Evolutionary conservation across 2,329 filamentous ascomycete species (phyloP).

Genomic region (Chaetoscypha palmicola): DNA sequence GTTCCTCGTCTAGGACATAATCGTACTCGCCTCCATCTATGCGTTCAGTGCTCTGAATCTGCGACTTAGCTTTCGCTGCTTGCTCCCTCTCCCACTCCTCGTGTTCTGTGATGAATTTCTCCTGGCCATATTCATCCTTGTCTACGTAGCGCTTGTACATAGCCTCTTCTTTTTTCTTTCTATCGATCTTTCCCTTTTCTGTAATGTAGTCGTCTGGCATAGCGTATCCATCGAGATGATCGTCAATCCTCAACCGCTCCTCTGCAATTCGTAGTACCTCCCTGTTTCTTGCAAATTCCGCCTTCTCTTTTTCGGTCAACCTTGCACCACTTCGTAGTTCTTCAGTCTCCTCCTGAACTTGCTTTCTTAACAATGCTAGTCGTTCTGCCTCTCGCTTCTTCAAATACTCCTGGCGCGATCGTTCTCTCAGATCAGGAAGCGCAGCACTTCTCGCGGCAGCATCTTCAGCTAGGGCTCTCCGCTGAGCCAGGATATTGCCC

Average conservation of each 20-base stretch:
- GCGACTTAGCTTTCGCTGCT: conserved; percentile 76
- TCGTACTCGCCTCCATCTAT: conserved; percentile 80
- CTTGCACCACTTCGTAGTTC: conserved; percentile 71
- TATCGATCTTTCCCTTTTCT: conserved; percentile 83
- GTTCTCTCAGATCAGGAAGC: conserved; percentile 72
- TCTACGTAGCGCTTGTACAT: conserved; percentile 89
- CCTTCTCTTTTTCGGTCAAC: conserved; percentile 71
- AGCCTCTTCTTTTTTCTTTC: conserved; percentile 79
- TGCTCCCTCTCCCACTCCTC: conserved; percentile 96
- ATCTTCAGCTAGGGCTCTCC: conserved; percentile 59
- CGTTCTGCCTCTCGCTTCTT: conserved; percentile 87
- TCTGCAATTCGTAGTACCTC: conserved; percentile 77
- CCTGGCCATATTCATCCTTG: conserved; percentile 76
- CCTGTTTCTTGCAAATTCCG: conserved; percentile 81
- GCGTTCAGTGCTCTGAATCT: conserved; percentile 68
- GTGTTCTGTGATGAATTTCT: conserved; percentile 85
- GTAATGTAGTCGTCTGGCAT: conserved; percentile 95
- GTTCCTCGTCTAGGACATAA: conserved; percentile 84
- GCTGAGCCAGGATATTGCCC: conserved; percentile 49
- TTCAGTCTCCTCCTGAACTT: conserved; percentile 81
- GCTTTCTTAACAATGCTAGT: conserved; percentile 76
- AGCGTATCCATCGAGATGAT: conserved; percentile 84
- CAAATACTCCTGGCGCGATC: conserved; percentile 86
- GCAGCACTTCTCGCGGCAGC: conserved; percentile 60
- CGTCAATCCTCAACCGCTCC: conserved; percentile 79